phyloP scores from a whole-genome alignment of 345 rosid species.

The Bretschneidera sinensis region DNA sequence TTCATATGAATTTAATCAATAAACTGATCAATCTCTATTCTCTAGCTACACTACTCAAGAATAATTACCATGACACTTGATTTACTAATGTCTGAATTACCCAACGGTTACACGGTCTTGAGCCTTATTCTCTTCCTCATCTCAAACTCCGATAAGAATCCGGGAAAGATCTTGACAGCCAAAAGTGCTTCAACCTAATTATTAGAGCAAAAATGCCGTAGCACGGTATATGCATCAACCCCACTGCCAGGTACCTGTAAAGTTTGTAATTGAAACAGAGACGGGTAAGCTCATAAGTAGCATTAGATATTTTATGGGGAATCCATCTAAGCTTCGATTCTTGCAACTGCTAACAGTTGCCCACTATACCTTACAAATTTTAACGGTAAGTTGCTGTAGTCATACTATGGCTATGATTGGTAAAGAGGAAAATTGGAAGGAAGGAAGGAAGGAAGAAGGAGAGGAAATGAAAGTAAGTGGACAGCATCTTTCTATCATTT shows the following conservation, averaged over 20 bases:
- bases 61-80: background rate
- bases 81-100: background rate
- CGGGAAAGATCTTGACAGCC: slow-evolving; percentile 44
- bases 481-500: too few species aligned
- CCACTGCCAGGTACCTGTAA: slow-evolving; percentile 76
- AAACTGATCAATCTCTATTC: too few species aligned
- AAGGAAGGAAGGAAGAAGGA: too few species aligned
- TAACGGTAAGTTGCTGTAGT: too few species aligned
- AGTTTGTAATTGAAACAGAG: background rate
- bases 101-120: background rate
- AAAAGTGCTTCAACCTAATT: slow-evolving; percentile 49
- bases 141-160: slow-evolving; percentile 31
- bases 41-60: background rate
- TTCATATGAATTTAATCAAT: too few species aligned
- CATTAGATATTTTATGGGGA: too few species aligned
- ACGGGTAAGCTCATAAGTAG: too few species aligned
- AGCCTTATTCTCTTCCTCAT: slow-evolving; percentile 9
- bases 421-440: too few species aligned
- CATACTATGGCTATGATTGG: too few species aligned
- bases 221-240: slow-evolving; percentile 64
- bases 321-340: background rate
- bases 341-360: background rate
- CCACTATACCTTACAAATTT: too few species aligned
- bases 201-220: slow-evolving; percentile 58
- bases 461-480: too few species aligned